A percentile compares a stretch with the other conserved stretches of the same genome.
Conservation (phyloP, 176 grass and related monocot species). For the Alopecurus myosuroides region DNA sequence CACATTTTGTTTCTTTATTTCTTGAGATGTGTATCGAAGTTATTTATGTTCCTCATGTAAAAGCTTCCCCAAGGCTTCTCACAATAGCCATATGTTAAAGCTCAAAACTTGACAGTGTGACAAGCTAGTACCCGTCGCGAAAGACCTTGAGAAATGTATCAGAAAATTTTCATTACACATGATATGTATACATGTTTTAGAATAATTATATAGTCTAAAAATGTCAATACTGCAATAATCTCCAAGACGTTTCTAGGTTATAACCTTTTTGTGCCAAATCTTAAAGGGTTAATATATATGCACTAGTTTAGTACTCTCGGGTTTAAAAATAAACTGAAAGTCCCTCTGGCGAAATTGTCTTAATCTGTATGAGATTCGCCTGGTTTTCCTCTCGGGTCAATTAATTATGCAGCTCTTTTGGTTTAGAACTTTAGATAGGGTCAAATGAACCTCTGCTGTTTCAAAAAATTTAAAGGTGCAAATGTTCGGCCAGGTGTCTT, state of each 20-base stretch:
- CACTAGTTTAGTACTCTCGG: neutral
- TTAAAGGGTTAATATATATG: neutral
- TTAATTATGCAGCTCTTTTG: neutral
- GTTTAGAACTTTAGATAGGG: neutral
- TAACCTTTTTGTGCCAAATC: neutral
- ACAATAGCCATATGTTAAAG: neutral
- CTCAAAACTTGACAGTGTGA: neutral
- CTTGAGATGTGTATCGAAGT: neutral
- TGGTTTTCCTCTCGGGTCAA: neutral
- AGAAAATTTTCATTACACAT: neutral
- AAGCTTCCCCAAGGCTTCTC: neutral
- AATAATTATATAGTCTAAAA: no score
- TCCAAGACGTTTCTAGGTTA: neutral
- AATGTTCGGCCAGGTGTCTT: neutral
- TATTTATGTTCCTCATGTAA: neutral
- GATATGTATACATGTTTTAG: neutral
- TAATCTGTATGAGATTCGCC: neutral
- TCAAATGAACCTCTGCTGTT: neutral
- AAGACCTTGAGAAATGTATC: neutral
- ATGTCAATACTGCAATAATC: neutral
- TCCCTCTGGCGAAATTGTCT: neutral
- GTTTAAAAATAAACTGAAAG: neutral
- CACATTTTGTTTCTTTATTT: neutral
- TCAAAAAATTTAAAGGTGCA: neutral
- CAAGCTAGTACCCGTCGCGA: neutral